Evolutionary conservation across 495 filamentous ascomycete species (phyloP), one percentile per base, ranked within the genome.

Genomic region (Aspergillus kassunensis): DNA sequence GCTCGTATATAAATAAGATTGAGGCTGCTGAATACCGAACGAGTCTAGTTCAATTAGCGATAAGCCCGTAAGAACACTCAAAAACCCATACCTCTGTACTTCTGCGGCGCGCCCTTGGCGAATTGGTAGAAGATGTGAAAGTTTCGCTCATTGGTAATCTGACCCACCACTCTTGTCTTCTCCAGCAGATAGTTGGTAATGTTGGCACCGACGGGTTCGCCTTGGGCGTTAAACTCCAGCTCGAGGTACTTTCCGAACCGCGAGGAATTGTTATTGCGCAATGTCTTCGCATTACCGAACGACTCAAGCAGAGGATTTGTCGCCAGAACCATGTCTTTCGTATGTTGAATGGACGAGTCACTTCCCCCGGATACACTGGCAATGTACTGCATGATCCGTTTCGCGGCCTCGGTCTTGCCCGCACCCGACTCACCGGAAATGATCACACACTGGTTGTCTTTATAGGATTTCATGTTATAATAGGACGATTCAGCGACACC

Each of bases 61-160:
- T 12, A 30, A 40, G 40, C 16, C 16, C 7, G 13, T 0, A 36
- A 21, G 15, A 21, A 33, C 34, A 35, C 16, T 31, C 23, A 36
- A 10, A 29, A 13, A 27, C 21, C 30, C 65, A 49, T 71, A 83
- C 80, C 79, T 65, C 91, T 77, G 67, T 97, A 95, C 39, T 87
- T 84, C 60, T 87, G 79, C 9, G 90, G 86, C 12, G 93, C 95
- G 1, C 87, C 91, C 66, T 99, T 99, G 18, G 95, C 86, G 69
- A 96, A 96, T 66, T 99, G 95, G 69, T 99, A 99, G 67, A 99
- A 97, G 59, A 99, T 97, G 68, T 99, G 95, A 72, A 99, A 99
- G 67, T 96, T 97, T 56, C 95, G 82, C 77, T 99, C 95, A 56
- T 97, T 92, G 50, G 69, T 78, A 56, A 97, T 97, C 73, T 97